Evolutionary conservation across 306 rosid genomes (phyloP), one percentile per base, ranked within the genome.

Genomic region (Pterocarpus macrocarpus): DNA sequence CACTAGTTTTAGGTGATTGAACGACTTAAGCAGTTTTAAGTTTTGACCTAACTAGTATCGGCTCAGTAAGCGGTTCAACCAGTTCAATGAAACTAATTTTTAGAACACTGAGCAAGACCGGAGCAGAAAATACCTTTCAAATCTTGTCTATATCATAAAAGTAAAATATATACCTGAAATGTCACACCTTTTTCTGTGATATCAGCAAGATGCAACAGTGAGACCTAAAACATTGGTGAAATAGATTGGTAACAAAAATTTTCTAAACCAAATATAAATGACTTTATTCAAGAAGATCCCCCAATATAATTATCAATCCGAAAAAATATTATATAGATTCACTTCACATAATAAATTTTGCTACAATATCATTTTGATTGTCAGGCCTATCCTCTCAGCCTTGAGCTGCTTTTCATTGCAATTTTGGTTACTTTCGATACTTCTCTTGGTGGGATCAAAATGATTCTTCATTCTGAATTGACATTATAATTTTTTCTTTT

Each of bases 171-270:
- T 83, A 95, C 99, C 97, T 93, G 99, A 93, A 95, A 95, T 44
- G 98, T 93, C 76, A 95, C 99, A 30, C 99, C 99, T 87, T 93
- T 81, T 79, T 95, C 97, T 8, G 99, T 95, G 83, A 95, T 95
- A 84, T 95, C 99, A 50, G 99, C 99, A 82, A 95, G 90, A 90
- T 93, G 98, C 87, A 95, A 76, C 76, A 95, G 81, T n/a, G 97
- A 95, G 44, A 95, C 98, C 97, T 95, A 65, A 71, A 78, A 81
- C 79, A 85, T 70, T 11, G 75, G 64, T 43, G 70, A 74, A 82
- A 68, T 28, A 66, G 57, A 80, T 69, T 49, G 47, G 58, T 75
- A 66, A 86, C 15, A 80, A 66, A 75, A 57, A 79, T 30, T n/a
- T 9, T 36, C 35, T 34, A 64, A 43, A 41, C 53, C 9, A 17